These are phyloP conservation scores for Hypoxylon perforatum DNA, from an alignment of 495 filamentous ascomycete genomes.

Conservation along the genomic window DNA sequence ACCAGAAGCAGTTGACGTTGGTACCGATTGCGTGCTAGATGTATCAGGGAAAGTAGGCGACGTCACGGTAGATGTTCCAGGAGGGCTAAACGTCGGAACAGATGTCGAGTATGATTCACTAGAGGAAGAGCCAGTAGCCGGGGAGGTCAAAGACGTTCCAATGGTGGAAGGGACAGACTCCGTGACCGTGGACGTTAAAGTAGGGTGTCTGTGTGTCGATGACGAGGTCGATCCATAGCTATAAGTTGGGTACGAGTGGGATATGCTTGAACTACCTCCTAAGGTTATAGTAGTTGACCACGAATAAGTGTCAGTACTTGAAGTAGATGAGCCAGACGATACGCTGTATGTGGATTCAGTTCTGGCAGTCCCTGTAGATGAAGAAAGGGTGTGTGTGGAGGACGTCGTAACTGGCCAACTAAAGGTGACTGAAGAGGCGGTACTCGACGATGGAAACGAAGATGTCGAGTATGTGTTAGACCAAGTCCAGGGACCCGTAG, in stretches of 20 bases:
- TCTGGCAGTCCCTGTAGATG: conserved; percentile 1
- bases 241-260: not conserved
- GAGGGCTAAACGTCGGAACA: conserved; percentile 1
- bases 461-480: conserved; percentile 28
- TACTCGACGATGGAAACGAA: conserved; percentile 5
- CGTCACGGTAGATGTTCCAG: conserved; percentile 3
- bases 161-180: conserved; percentile 13
- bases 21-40: conserved; percentile 6
- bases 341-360: conserved; percentile 9
- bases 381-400: not conserved
- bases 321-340: conserved; percentile 10
- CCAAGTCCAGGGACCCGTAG: conserved; percentile 32
- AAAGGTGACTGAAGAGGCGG: conserved; percentile 1
- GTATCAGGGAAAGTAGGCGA: not conserved
- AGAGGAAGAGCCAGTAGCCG: conserved; percentile 32
- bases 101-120: conserved; percentile 4
- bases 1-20: conserved; percentile 1
- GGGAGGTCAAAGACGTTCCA: conserved; percentile 30
- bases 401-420: not conserved
- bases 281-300: conserved; percentile 24
- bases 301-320: conserved; percentile 2
- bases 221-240: conserved; percentile 18
- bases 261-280: conserved; percentile 14
- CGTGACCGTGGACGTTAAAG: conserved; percentile 26
- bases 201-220: conserved; percentile 4